Base-by-base conservation (phyloP, 345 rosid species). In the Eucalyptus sp. region DNA sequence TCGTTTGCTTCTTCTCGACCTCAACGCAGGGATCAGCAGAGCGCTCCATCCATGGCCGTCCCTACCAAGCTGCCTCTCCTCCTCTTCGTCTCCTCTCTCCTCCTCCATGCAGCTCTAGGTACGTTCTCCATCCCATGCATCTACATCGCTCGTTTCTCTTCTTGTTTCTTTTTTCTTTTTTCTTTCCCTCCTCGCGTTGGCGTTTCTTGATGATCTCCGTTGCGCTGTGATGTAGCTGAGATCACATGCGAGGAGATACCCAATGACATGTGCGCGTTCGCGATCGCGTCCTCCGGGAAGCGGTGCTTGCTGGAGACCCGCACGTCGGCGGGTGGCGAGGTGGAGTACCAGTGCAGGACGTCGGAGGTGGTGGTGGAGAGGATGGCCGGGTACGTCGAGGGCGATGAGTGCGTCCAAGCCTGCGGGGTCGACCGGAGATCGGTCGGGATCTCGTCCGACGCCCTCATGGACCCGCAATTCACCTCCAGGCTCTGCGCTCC, bases 361-460 rank as follows among this genome's bases (percentile, higher is more conserved):
- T 98, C 99, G 2, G 94, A 94, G 88, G 97, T 97, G 33, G 92
- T 95, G 4, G 98, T 95, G 43, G 97, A 94, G 89, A 93, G 93
- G 81, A 95, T 97, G 92, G 89, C 95, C 2, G 95, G 94, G 89
- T 94, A 95, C 62, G 92, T 98, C 6, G 99, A 98, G 93, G 94
- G 91, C 8, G 97, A 98, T 62, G 91, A 86, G 58, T 98, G 99
- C 41, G 92, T 98, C 5, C 76, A 87, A 8, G 95, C 97, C 87
- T 98, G 99, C 80, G 99, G 99, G 3, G 95, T 95, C 90, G 97
- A 97, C 85, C 90, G 99, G 89, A 95, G 92, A 88, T 90, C 96
- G 6, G 93, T 97, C 13, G 99, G 99, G 8, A 97, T 98, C 89
- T 96, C 99, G 5, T 96, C 99, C 8, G 99, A 98, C 88, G 44